Percentiles rank a stretch among this genome's conserved stretches.
These are phyloP conservation scores for Rhodomyrtus psidioides DNA, from an alignment of 441 rosid genomes.

Conservation along the genomic window DNA sequence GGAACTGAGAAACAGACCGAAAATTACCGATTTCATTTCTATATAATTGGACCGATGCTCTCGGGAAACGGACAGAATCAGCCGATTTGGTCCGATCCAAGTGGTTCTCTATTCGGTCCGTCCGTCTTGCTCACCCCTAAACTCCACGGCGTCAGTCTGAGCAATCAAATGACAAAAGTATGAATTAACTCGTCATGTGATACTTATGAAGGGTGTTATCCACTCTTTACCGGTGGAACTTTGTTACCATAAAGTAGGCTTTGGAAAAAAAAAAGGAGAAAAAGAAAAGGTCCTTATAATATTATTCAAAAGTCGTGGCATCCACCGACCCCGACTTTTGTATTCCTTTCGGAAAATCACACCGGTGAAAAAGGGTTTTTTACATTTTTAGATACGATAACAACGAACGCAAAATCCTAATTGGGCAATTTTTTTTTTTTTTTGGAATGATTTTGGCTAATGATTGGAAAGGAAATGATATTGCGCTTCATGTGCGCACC, in stretches of 20 bases:
- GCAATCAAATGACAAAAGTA: not conserved
- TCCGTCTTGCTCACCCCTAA: too few relatives aligned
- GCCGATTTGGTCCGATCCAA: rapidly evolving
- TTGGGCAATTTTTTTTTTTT: not conserved
- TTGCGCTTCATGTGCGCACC: not conserved
- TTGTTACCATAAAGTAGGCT: not conserved
- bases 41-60: too few relatives aligned
- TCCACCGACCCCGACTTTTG: not conserved
- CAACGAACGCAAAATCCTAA: not conserved
- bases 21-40: too few relatives aligned
- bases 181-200: too few relatives aligned
- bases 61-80: too few relatives aligned
- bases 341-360: not conserved
- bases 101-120: too few relatives aligned
- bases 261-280: not conserved
- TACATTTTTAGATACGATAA: not conserved
- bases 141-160: too few relatives aligned
- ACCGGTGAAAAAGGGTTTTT: not conserved
- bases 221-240: too few relatives aligned
- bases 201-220: not conserved
- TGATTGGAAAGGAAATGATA: not conserved
- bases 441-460: not conserved
- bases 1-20: too few relatives aligned
- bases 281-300: not conserved
- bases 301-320: not conserved